Base-by-base conservation (phyloP, 305 asterid genomes). In the Fraxinus xanthoxyloides region DNA sequence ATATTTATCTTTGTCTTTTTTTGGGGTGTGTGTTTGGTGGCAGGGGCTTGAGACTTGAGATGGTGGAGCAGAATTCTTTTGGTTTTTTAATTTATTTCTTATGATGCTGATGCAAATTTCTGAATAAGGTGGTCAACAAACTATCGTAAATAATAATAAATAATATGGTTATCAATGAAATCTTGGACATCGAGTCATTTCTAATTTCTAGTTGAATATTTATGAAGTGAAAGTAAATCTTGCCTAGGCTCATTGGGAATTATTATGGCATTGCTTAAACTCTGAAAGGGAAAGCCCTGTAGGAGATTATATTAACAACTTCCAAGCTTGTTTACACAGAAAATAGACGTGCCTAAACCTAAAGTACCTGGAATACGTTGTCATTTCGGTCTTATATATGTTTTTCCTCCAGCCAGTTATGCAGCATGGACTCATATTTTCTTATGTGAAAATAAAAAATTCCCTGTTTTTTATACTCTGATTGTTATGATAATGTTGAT, bases 141-240 rank as follows among this genome's bases (percentile, higher is more conserved):
- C 19, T 30, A 69, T 30, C 12, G 17, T 13, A 28, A 30, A 69
- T 8, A 69, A 28, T 3, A 69, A 69, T 28, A 9, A 65, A 65
- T 12, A 13, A 69, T 69, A 1, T 30, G 21, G 40, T 69, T 69
- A 31, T 31, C 40, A 13, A 15, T 69, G 35, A 67, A 67, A 69
- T 69, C 40, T 69, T 7, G 17, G 75, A 15, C 40, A 30, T 69
- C 23, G 36, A 30, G 36, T 28, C 8, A 0, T 28, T 12, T 67
- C 75, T 69, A 24, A 63, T 63, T 63, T 63, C 32, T 63, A 63
- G 72, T 63, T 63, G 72, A 61, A 61, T 61, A 61, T 61, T 61
- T 3, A 63, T 24, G 32, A 63, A 63, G 72, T 1, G 17, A 24
- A 63, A 24, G 34, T 23, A 63, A 24, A 63, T 63, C 32, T 21